Base-by-base conservation (phyloP, 768 basidiomycete species). In the Coprinellus micaceus region DNA sequence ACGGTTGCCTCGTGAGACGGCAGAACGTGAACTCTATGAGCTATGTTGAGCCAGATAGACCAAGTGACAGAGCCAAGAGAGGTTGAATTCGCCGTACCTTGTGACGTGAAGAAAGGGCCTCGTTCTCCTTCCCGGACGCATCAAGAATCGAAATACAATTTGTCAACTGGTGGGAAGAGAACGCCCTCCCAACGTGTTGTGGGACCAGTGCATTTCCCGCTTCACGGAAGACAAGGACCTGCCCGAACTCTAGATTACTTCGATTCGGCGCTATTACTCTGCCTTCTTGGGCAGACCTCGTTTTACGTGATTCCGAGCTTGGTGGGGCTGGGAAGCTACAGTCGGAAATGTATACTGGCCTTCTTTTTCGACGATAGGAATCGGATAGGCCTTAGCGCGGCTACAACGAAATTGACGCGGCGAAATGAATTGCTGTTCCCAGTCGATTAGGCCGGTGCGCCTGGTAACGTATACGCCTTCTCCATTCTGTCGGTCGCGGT, bases 241-340 rank as follows among this genome's bases (percentile, higher is more conserved):
- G 33, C 49, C 49, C 49, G 49, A 51, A 51, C 49, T 21, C 22
- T 51, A 37, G 33, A 37, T 30, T 19, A 30, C 49, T 51, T 37
- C 49, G 49, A 51, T 19, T 51, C 49, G 49, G 49, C 30, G 49
- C 19, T 51, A 51, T 51, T 51, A 51, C 49, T 33, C 49, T 51
- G 21, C 49, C 49, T 51, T 51, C 49, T 51, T 37, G 6, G 19
- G 49, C 10, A 29, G 49, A 51, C 13, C 19, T 37, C 30, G n/a
- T 11, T 17, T 51, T 51, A 51, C 49, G 49, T 51, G 13, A 51
- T 15, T 37, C 49, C 49, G 49, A 51, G 21, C 49, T 51, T 51
- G 49, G 49, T 51, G 49, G 33, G 33, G 49, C 4, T 51, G 49
- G 19, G 49, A 36, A 37, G 49, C 17, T 29, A 24, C 10, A 30